Evolutionary conservation across 768 basidiomycete genomes (phyloP).

Genomic region (Lactarius quietus): DNA sequence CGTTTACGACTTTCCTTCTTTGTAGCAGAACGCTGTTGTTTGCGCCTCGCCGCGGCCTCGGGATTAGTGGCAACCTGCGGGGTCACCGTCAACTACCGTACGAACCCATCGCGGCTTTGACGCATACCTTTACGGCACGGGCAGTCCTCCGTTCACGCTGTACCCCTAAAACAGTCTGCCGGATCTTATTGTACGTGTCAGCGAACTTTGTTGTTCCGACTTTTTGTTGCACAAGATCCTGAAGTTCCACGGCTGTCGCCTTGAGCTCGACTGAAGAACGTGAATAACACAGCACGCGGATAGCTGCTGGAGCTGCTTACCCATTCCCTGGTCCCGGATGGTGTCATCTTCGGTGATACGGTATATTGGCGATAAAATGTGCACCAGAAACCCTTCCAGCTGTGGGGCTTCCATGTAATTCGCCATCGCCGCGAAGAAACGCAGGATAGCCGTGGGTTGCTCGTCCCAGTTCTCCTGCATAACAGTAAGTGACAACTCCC

Average conservation of each 20-base stretch:
- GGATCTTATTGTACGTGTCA: slow-evolving; percentile 70
- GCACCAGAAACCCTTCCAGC: slow-evolving; percentile 69
- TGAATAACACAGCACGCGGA: neutral
- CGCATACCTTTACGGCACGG: slow-evolving; percentile 42
- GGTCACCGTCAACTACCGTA: too few species aligned
- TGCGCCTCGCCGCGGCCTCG: too few species aligned
- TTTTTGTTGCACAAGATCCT: slow-evolving; percentile 82
- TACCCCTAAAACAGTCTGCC: slow-evolving; percentile 63
- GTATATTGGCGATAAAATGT: slow-evolving; percentile 84
- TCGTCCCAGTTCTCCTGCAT: slow-evolving; percentile 75
- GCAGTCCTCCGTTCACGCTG: slow-evolving; percentile 68
- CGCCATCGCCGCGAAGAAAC: slow-evolving; percentile 93
- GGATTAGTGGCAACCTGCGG: too few species aligned
- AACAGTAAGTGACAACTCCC: neutral
- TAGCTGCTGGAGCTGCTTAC: slow-evolving; percentile 40
- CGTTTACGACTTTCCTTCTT: too few species aligned
- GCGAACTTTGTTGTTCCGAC: slow-evolving; percentile 88
- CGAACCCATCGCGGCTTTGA: neutral
- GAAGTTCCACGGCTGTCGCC: slow-evolving; percentile 73
- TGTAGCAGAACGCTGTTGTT: too few species aligned
- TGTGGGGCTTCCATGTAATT: slow-evolving; percentile 57
- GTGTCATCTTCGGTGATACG: slow-evolving; percentile 86
- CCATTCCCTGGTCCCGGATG: slow-evolving; percentile 72
- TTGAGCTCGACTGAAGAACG: slow-evolving; percentile 69
- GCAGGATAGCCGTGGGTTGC: slow-evolving; percentile 73